Evolutionary conservation across 2,329 filamentous ascomycete genomes (phyloP), one percentile per base, ranked within the genome.

Genomic region (Trichoderma sp.): DNA sequence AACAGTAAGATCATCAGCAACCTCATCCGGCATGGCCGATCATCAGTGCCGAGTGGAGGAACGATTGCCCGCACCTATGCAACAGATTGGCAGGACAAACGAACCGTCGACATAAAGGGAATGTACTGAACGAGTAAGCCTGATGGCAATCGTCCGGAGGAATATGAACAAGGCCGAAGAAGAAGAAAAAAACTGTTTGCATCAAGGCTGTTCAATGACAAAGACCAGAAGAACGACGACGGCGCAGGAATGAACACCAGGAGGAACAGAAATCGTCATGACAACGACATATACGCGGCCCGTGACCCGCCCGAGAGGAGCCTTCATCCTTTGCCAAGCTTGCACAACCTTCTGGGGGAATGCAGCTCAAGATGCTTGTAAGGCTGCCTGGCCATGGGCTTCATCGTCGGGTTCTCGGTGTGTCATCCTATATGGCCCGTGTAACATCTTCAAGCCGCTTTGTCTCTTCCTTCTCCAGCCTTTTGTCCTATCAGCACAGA

Each of bases 1-100:
- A 68, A 34, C 66, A 59, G 55, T 68, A 68, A 68, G 66, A 68
- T 68, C n/a, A 50, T 34, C 43, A 32, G 34, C 65, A 61, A 34
- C 55, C 66, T 68, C 66, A 68, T 32, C 66, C 66, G 66, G 66
- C 66, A 59, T 59, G 66, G 66, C 66, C 66, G 66, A 68, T 50
- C 66, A 68, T 59, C 66, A 68, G 26, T 68, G 66, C 66, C 66
- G 66, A 20, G 36, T 68, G 65, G 65, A 59, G 65, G 53, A 61
- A 39, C 55, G 55, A 32, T 59, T 61, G 66, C 20, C 55, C 55
- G n/a, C 63, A n/a, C 63, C 47, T 66, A 50, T 36, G 32, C 50
- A 30, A 36, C 66, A 59, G 55, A 59, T 61, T 68, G 34, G 55
- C 66, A 65, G 63, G 30, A n/a, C 63, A 68, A 68, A 50, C 55